A percentile compares a stretch with the other conserved stretches of the same genome.
Evolutionary conservation across 306 rosid genomes (phyloP).

Genomic region (Pueraria montana): DNA sequence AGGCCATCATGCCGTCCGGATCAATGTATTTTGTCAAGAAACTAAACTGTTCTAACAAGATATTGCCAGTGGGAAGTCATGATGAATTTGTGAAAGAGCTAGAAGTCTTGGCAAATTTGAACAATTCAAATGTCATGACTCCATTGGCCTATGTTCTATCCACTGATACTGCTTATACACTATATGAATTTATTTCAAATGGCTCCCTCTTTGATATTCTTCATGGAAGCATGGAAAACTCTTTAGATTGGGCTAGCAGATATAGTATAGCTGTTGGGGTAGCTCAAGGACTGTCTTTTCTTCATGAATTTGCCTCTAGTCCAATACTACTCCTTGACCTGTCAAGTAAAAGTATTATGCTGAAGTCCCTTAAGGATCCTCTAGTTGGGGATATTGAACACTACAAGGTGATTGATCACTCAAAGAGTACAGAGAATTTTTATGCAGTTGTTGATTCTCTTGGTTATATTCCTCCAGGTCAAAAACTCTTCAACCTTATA

Average conservation of each 20-base stretch:
- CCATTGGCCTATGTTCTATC: slow-evolving; percentile 83
- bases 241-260: slow-evolving; percentile 87
- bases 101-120: slow-evolving; percentile 73
- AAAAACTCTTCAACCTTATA: slow-evolving; percentile 42
- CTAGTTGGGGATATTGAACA: slow-evolving; percentile 90
- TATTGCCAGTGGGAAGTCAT: slow-evolving; percentile 66
- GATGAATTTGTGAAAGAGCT: slow-evolving; percentile 67
- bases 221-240: slow-evolving; percentile 55
- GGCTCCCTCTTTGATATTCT: slow-evolving; percentile 83
- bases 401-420: slow-evolving; percentile 81
- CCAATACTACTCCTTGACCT: slow-evolving; percentile 86
- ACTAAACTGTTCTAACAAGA: slow-evolving; percentile 81
- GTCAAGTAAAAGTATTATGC: slow-evolving; percentile 64
- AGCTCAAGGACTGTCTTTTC: slow-evolving; percentile 91
- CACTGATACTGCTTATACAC: slow-evolving; percentile 67
- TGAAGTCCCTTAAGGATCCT: slow-evolving; percentile 71
- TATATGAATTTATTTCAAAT: slow-evolving; percentile 74
- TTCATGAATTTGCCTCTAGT: slow-evolving; percentile 73
- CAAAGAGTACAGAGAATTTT: slow-evolving; percentile 85
- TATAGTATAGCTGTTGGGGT: slow-evolving; percentile 88
- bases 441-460: slow-evolving; percentile 87
- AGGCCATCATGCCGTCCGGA: slow-evolving; percentile 80
- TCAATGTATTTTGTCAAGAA: slow-evolving; percentile 79
- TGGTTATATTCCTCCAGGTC: slow-evolving; percentile 97
- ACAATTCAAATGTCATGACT: slow-evolving; percentile 89